Base-by-base conservation (phyloP, 371 early-diverging fungal species). In the Haplosporangium sp. region DNA sequence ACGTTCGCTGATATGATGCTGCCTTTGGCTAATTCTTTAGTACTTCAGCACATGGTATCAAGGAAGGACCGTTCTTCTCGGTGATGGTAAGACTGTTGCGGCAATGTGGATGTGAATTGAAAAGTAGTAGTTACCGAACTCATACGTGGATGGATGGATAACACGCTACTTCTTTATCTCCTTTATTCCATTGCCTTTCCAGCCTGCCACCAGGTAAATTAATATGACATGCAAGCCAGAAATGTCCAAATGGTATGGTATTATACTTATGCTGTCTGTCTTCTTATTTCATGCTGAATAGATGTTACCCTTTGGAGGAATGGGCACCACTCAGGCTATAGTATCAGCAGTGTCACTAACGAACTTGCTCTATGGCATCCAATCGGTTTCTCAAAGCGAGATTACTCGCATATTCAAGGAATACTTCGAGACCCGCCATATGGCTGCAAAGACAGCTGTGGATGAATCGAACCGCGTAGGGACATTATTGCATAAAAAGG, bases 201-300 rank as follows among this genome's bases (percentile, higher is more conserved):
- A 59, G 67, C 69, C 8, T 61, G 62, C 62, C 69, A 68, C 62
- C 61, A 68, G 59, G 65, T 65, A 46, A 43, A n/a, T 42, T 9
- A 14, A 8, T n/a, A 20, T 6, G 13, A 13, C n/a, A 10, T 11
- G n/a, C n/a, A n/a, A n/a, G n/a, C n/a, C n/a, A n/a, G n/a, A n/a
- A n/a, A n/a, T 18, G n/a, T 21, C 9, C 0, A 37, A 20, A n/a
- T 12, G 16, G 7, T 40, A n/a, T n/a, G n/a, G n/a, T 14, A 13
- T 9, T 53, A 5, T 29, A 46, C 9, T 43, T 29, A n/a, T 42
- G 12, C 12, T 29, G 12, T 16, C 41, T 3, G 9, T 5, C 23
- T 29, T 8, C 29, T 23, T 29, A 23, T 8, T 23, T 23, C 4
- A 37, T 29, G 10, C 51, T 10, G 8, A 16, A 12, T 50, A 63